Conservation (phyloP, 1,139 yeast genomes). For the Kurtzmaniella quercitrusa region DNA sequence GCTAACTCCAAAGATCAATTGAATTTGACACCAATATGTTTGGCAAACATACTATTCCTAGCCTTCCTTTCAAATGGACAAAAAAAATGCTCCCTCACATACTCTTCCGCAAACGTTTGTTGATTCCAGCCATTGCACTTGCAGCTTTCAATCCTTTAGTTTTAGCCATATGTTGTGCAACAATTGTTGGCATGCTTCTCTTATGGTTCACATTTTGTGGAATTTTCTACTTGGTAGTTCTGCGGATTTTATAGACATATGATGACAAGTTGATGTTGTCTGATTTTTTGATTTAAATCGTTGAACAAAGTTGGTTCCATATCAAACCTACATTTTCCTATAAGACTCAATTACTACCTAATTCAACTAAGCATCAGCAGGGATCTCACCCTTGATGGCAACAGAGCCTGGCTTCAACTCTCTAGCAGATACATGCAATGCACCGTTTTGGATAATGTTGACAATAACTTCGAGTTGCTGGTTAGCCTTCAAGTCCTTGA, state of each 20-base stretch:
- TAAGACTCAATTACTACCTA: background rate
- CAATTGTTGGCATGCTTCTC: background rate
- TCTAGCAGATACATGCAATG: conserved; percentile 79
- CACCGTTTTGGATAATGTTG: conserved; percentile 82
- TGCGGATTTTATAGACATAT: background rate
- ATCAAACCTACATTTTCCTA: background rate
- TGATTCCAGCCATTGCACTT: background rate
- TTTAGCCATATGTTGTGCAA: background rate
- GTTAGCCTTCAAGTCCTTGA: conserved; percentile 69
- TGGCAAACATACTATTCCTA: background rate
- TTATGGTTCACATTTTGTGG: background rate
- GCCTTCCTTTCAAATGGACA: background rate
- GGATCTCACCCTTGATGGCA: conserved; percentile 49
- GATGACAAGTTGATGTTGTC: no score
- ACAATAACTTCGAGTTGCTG: conserved; percentile 72
- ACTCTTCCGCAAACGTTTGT: background rate
- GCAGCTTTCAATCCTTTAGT: background rate
- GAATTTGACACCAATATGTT: no score
- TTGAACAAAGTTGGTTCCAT: background rate
- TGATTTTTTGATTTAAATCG: background rate
- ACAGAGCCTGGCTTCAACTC: conserved; percentile 67
- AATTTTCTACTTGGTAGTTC: background rate
- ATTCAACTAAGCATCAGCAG: conserved; percentile 7
- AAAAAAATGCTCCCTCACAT: background rate
- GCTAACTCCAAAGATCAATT: no score